These are phyloP conservation scores for Bruguiera sexangula DNA, from an alignment of 345 rosid species.

Conservation along the genomic window DNA sequence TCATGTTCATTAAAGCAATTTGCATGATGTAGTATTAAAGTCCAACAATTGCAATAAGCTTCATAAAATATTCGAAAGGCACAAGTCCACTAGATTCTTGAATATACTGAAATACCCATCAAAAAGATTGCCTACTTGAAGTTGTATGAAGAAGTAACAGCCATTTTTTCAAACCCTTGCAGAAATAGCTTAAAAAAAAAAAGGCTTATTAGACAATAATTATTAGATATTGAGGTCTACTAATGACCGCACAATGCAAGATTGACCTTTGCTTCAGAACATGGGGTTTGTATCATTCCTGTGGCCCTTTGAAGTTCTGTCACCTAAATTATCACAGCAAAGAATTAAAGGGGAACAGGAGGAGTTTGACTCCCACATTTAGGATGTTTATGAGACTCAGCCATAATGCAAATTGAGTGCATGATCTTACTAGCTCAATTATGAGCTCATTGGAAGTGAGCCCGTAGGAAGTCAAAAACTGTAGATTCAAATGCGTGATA, in stretches of 20 bases:
- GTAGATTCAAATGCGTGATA: slow-evolving; percentile 11
- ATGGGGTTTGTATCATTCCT: slow-evolving; percentile 69
- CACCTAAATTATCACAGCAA: slow-evolving; percentile 38
- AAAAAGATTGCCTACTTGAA: slow-evolving; percentile 63
- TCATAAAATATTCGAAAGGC: no score
- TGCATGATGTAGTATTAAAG: neutral
- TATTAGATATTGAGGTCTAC: slow-evolving; percentile 5
- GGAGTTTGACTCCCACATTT: neutral
- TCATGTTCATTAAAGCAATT: no score
- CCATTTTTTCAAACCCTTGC: slow-evolving; percentile 67
- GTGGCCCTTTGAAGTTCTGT: slow-evolving; percentile 55
- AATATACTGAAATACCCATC: slow-evolving; percentile 54
- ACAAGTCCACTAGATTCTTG: no score
- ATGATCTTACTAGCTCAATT: slow-evolving; percentile 53
- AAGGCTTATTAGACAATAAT: slow-evolving; percentile 1
- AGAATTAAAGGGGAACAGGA: neutral
- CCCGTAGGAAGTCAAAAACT: slow-evolving; percentile 69
- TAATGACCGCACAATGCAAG: neutral
- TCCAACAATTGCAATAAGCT: neutral
- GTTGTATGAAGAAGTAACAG: slow-evolving; percentile 65
- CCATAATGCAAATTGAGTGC: neutral
- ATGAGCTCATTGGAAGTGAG: slow-evolving; percentile 60
- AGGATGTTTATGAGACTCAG: neutral
- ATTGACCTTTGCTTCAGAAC: slow-evolving; percentile 86
- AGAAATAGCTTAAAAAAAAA: slow-evolving; percentile 14